A percentile compares a stretch with the other conserved stretches of the same genome.
phyloP scores from a whole-genome alignment of 352 stramenopile species.

The Phytophthora rubi region DNA sequence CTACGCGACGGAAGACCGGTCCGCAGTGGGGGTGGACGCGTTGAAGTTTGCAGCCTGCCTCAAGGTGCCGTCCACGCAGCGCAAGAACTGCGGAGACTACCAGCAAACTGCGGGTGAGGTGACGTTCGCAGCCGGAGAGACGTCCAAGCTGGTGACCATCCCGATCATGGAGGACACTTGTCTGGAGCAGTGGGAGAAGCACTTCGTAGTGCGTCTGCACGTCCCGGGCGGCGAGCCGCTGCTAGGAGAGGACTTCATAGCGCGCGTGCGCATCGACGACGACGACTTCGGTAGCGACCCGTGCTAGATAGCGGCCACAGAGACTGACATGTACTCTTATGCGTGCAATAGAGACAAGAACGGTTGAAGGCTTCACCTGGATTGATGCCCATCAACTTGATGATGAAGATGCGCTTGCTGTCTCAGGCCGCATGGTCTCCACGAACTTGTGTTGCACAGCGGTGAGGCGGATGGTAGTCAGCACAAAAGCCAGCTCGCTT shows the following conservation, averaged over 20 bases:
- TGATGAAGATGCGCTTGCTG: constrained; percentile 5
- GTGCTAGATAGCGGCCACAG: constrained; percentile 36
- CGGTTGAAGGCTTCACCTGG: neutral
- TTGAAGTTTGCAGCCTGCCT: constrained; percentile 68
- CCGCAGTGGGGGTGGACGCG: constrained; percentile 57
- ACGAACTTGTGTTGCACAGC: constrained; percentile 16
- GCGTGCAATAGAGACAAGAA: constrained; percentile 4
- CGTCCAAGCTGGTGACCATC: constrained; percentile 87
- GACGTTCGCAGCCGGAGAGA: constrained; percentile 90
- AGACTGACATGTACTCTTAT: neutral
- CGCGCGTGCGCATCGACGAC: constrained; percentile 92
- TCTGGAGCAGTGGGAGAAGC: constrained; percentile 87
- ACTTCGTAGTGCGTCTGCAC: constrained; percentile 92
- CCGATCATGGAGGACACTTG: constrained; percentile 95
- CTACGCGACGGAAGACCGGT: constrained; percentile 83
- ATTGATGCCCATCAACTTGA: neutral
- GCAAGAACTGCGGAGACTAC: constrained; percentile 74
- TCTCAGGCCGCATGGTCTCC: constrained; percentile 16
- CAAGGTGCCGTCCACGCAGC: constrained; percentile 59
- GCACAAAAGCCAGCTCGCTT: constrained; percentile 23
- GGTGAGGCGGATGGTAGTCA: constrained; percentile 9
- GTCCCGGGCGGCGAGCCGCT: constrained; percentile 91
- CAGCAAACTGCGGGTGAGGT: constrained; percentile 84
- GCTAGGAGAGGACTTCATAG: constrained; percentile 90
- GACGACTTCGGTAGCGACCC: constrained; percentile 84